Percentiles rank a stretch among this genome's conserved stretches.
phyloP scores from a whole-genome alignment of 495 filamentous ascomycete species.

The Lepidopterella palustris region DNA sequence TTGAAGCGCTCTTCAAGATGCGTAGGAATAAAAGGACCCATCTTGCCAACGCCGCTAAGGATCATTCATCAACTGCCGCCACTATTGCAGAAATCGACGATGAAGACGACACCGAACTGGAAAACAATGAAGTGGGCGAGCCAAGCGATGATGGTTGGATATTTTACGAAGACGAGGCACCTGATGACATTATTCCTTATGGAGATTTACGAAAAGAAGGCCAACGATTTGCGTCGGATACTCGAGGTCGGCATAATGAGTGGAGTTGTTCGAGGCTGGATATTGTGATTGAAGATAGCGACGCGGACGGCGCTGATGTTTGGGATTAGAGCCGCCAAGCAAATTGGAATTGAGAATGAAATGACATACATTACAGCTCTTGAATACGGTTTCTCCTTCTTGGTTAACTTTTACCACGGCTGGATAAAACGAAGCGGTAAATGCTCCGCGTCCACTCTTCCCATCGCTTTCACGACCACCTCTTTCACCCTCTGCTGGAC shows the following conservation, averaged over 20 bases:
- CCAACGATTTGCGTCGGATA: not conserved
- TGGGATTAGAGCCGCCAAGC: conserved; percentile 38
- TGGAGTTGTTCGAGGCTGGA: conserved; percentile 27
- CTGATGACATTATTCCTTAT: not conserved
- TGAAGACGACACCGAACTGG: not conserved
- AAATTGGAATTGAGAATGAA: not conserved
- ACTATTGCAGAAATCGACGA: not conserved
- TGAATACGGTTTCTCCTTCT: not conserved
- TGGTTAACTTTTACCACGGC: conserved; percentile 30
- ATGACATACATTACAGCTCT: not conserved
- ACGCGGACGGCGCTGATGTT: conserved; percentile 48
- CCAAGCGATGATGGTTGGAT: conserved; percentile 7
- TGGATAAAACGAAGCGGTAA: conserved; percentile 40
- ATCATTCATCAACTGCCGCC: not conserved
- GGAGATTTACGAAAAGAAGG: not conserved
- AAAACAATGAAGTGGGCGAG: too few relatives aligned
- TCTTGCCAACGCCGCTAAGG: conserved; percentile 4
- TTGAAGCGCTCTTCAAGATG: conserved; percentile 55
- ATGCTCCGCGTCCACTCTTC: conserved; percentile 34
- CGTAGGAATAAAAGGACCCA: conserved; percentile 39
- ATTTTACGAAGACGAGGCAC: conserved; percentile 2
- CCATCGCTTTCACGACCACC: conserved; percentile 29
- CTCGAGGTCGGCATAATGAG: conserved; percentile 22
- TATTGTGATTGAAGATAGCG: conserved; percentile 57
- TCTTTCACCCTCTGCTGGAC: conserved; percentile 19